These are phyloP conservation scores for Cystobasidium onofrii DNA, from an alignment of 768 basidiomycete species.

Conservation along the genomic window DNA sequence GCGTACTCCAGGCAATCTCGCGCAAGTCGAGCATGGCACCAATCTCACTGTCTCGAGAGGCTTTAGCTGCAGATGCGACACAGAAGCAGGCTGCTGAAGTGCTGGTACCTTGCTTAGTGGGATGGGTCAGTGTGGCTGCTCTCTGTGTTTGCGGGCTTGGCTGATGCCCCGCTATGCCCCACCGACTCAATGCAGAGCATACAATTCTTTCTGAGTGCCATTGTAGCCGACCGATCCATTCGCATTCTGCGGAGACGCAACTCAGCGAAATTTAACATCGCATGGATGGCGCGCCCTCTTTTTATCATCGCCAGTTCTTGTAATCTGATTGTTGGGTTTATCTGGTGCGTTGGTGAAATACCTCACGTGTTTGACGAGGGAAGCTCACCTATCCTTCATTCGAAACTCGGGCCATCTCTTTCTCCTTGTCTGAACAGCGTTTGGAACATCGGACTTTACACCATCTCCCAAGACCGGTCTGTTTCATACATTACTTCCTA, in stretches of 20 bases:
- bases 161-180: not conserved
- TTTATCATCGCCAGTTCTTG: not conserved
- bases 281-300: not conserved
- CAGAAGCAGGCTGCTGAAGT: not conserved
- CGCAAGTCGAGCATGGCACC: not conserved
- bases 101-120: not conserved
- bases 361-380: too few relatives aligned
- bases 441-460: not conserved
- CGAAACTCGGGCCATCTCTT: not conserved
- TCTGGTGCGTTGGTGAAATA: not conserved
- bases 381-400: too few relatives aligned
- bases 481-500: not conserved
- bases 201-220: slow-evolving; percentile 7
- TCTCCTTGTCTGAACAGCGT: not conserved
- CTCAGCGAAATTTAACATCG: not conserved
- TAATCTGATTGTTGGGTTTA: not conserved
- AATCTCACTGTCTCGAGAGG: not conserved
- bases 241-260: not conserved
- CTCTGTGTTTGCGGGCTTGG: too few relatives aligned
- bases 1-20: not conserved
- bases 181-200: not conserved
- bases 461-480: not conserved
- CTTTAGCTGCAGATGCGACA: not conserved
- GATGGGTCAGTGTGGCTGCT: not conserved
- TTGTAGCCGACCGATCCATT: not conserved